These are phyloP conservation scores for Ricinus communis DNA, from an alignment of 345 rosid genomes.

Conservation along the genomic window DNA sequence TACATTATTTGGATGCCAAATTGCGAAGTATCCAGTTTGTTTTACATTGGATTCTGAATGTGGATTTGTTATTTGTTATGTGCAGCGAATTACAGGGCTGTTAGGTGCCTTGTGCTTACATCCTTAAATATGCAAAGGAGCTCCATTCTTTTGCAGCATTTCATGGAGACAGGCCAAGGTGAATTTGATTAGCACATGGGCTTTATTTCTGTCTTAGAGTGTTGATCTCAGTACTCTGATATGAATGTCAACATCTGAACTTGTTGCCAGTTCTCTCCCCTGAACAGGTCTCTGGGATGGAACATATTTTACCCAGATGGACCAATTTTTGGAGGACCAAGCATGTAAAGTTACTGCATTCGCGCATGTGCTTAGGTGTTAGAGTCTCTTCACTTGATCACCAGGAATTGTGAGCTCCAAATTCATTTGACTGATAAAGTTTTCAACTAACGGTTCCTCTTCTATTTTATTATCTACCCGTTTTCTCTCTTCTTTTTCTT, in stretches of 20 bases:
- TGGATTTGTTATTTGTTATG: background rate
- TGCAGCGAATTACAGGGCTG: constrained; percentile 93
- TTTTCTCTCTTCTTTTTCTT: background rate
- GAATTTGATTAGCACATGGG: background rate
- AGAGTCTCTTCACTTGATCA: constrained; percentile 68
- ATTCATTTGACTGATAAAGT: constrained; percentile 15
- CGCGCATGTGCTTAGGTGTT: constrained; percentile 52
- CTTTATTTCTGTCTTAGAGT: background rate
- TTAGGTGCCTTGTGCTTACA: constrained; percentile 73
- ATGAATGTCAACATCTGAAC: constrained; percentile 35
- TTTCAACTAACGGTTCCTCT: background rate
- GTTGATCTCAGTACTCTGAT: background rate
- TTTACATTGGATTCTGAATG: background rate
- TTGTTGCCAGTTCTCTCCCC: constrained; percentile 70
- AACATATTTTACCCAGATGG: constrained; percentile 69
- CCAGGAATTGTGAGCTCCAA: constrained; percentile 59
- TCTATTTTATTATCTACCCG: background rate
- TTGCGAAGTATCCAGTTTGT: background rate
- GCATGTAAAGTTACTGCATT: constrained; percentile 39
- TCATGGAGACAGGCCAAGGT: constrained; percentile 75
- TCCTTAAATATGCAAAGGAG: constrained; percentile 76
- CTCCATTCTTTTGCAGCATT: constrained; percentile 66
- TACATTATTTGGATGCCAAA: background rate
- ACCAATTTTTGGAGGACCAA: constrained; percentile 41
- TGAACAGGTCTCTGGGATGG: constrained; percentile 68